These are phyloP conservation scores for Betula pendula DNA, from an alignment of 306 rosid species.

Conservation along the genomic window DNA sequence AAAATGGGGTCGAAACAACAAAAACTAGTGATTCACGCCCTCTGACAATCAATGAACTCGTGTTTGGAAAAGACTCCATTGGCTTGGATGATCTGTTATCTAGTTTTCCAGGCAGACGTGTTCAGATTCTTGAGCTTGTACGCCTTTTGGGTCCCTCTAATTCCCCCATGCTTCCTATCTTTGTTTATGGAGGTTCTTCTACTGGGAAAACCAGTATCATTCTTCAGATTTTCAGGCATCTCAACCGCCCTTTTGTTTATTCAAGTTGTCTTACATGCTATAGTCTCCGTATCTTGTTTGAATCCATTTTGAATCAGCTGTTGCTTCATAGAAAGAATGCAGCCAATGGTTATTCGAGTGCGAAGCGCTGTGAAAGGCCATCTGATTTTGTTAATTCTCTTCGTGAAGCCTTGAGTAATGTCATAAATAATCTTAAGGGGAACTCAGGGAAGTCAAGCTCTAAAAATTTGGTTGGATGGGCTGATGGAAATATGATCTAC, in stretches of 20 bases:
- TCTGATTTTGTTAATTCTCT: constrained; percentile 78
- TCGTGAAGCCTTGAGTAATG: constrained; percentile 66
- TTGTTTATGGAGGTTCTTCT: constrained; percentile 76
- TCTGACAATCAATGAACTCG: constrained; percentile 56
- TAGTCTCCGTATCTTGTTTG: constrained; percentile 71
- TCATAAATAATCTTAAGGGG: constrained; percentile 48
- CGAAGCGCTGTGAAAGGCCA: constrained; percentile 77
- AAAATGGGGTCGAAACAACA: constrained; percentile 30
- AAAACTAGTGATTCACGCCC: constrained; percentile 38
- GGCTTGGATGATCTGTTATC: constrained; percentile 59
- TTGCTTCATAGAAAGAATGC: constrained; percentile 67
- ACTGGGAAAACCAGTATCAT: constrained; percentile 78
- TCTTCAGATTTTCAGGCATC: constrained; percentile 68
- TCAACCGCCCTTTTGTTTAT: constrained; percentile 78
- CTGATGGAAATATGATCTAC: constrained; percentile 74
- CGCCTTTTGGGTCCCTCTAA: constrained; percentile 70
- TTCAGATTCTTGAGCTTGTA: constrained; percentile 64
- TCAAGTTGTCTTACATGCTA: constrained; percentile 84
- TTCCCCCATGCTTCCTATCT: constrained; percentile 78
- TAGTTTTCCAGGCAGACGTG: constrained; percentile 64
- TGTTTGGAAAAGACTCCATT: constrained; percentile 68
- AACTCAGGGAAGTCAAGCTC: constrained; percentile 40
- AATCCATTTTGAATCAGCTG: constrained; percentile 73
- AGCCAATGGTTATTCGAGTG: constrained; percentile 64
- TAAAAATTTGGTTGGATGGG: constrained; percentile 36